Conservation (phyloP, 805 yeast genomes). For the Kazachstania bromeliacearum region DNA sequence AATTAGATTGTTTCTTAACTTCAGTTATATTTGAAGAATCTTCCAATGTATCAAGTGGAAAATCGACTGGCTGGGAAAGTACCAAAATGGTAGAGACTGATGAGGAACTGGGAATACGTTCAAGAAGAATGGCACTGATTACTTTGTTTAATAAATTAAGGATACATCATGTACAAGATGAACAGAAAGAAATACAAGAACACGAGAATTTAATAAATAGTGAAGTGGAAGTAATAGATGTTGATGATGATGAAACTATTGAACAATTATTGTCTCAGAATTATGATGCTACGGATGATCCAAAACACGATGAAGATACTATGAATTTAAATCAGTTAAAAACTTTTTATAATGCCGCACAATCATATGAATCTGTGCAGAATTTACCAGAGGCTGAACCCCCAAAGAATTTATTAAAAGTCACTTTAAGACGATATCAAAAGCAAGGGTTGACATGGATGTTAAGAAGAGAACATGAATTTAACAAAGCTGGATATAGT, state of each 20-base stretch:
- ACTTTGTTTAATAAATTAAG: conserved; percentile 45
- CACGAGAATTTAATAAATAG: conserved; percentile 1
- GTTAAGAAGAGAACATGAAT: conserved; percentile 67
- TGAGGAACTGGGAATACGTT: conserved; percentile 41
- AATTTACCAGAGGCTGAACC: conserved; percentile 57
- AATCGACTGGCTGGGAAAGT: background rate
- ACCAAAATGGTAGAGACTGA: conserved; percentile 37
- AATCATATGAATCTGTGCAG: conserved; percentile 46
- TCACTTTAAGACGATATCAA: conserved; percentile 67
- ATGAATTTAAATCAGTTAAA: conserved; percentile 65
- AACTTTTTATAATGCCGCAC: conserved; percentile 64
- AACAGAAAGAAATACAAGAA: conserved; percentile 9
- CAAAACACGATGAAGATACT: conserved; percentile 30
- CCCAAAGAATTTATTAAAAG: conserved; percentile 38
- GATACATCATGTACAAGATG: conserved; percentile 13
- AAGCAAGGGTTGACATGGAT: conserved; percentile 83
- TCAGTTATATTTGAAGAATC: conserved; percentile 24
- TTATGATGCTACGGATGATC: conserved; percentile 4
- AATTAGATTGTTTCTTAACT: conserved; percentile 55
- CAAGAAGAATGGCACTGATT: conserved; percentile 47
- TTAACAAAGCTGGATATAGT: conserved; percentile 22
- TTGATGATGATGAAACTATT: conserved; percentile 30
- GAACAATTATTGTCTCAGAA: conserved; percentile 9
- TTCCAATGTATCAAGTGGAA: conserved; percentile 1
- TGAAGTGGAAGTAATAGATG: conserved; percentile 26